These are phyloP conservation scores for Plasmopara muralis DNA, from an alignment of 352 stramenopile species.

Conservation along the genomic window DNA sequence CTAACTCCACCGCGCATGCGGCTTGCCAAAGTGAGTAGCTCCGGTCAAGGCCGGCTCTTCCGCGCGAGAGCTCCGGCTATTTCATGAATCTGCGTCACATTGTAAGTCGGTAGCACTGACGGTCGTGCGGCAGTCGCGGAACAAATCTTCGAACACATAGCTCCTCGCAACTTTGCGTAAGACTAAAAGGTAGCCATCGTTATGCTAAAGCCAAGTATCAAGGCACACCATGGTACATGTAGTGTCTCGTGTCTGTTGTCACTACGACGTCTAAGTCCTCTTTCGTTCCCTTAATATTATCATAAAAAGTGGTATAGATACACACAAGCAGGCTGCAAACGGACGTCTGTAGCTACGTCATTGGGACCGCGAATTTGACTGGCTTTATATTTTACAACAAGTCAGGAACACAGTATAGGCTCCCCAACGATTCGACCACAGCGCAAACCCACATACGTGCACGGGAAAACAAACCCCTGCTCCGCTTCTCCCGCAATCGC, in stretches of 20 bases:
- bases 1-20: no score
- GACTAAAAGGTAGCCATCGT: constrained; percentile 18
- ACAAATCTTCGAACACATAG: not conserved
- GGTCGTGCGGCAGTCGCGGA: constrained; percentile 13
- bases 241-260: not conserved
- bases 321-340: no score
- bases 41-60: constrained; percentile 7
- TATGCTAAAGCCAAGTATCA: constrained; percentile 1
- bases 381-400: constrained; percentile 16
- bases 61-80: constrained; percentile 11
- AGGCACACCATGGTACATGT: not conserved
- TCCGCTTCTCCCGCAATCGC: no score
- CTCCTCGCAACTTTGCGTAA: constrained; percentile 5
- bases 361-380: constrained; percentile 4
- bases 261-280: no score
- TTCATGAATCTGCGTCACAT: constrained; percentile 12
- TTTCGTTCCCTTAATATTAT: no score
- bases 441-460: constrained; percentile 15
- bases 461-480: constrained; percentile 13
- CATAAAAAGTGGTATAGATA: no score
- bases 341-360: no score
- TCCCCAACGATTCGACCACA: constrained; percentile 15
- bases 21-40: no score
- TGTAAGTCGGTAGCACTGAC: constrained; percentile 15
- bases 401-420: constrained; percentile 9